These are phyloP conservation scores for Mesostigma viride DNA, from an alignment of 139 green algal genomes.

Conservation along the genomic window DNA sequence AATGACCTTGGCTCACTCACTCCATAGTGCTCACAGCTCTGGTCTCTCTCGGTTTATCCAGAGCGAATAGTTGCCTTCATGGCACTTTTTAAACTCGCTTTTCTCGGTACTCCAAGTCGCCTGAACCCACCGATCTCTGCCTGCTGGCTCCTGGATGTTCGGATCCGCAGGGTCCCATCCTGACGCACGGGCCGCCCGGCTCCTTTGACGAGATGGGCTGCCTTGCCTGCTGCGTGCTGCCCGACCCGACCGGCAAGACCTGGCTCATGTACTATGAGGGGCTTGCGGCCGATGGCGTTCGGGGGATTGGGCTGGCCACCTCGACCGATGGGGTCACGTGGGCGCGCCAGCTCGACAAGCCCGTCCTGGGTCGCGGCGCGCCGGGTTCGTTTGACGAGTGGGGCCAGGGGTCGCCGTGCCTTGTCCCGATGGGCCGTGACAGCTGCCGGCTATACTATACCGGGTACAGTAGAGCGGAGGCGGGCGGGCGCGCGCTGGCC, in stretches of 20 bases:
- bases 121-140: too few species aligned
- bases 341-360: slow-evolving; percentile 7
- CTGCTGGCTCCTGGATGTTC: too few species aligned
- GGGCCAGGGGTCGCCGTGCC: slow-evolving; percentile 17
- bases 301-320: slow-evolving; percentile 12
- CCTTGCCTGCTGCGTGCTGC: slow-evolving; percentile 8
- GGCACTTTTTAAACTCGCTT: too few species aligned
- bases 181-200: too few species aligned
- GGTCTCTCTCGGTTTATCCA: too few species aligned
- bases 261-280: slow-evolving; percentile 26
- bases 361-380: slow-evolving; percentile 3
- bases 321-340: slow-evolving; percentile 17
- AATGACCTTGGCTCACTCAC: too few species aligned
- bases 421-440: slow-evolving; percentile 11
- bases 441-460: slow-evolving; percentile 27
- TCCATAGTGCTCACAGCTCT: too few species aligned
- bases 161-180: too few species aligned
- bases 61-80: too few species aligned
- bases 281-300: slow-evolving; percentile 3
- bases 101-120: too few species aligned
- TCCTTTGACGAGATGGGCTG: slow-evolving; percentile 21
- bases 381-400: slow-evolving; percentile 10
- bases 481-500: neutral
- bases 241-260: neutral
- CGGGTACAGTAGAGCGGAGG: too few species aligned